Base-by-base conservation (phyloP, 2,329 filamentous ascomycete species). In the Ophiostoma triangulosporum region DNA sequence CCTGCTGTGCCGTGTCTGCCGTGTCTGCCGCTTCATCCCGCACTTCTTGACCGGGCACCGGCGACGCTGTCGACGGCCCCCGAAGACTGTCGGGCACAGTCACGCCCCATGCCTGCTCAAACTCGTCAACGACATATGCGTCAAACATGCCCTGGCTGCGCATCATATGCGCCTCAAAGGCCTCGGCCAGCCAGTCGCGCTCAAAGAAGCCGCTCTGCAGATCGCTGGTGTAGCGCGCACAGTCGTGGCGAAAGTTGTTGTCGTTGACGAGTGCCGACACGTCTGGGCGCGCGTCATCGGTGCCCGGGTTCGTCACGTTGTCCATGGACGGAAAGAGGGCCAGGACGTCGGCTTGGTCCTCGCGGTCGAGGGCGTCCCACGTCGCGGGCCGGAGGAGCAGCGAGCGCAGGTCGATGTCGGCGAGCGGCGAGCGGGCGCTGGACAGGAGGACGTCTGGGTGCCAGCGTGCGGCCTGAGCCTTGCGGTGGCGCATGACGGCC, bases 131-230 rank as follows among this genome's bases (percentile, higher is more conserved):
- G 29, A 76, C 63, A 51, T 69, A 72, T 3, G 70, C 69, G 55
- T 78, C 70, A 56, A 77, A 80, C 2, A 73, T 66, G 4, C 77
- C 77, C 1, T 65, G 61, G 50, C 65, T 67, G 53, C 76, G 72
- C 60, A 69, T 66, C 52, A 69, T 66, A 56, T 78, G 74, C 0
- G 77, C 77, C 4, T 62, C 62, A 67, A 73, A 78, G 1, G 77
- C 77, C 53, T 73, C 67, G 15, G 61, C 64, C 7, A 81, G 68
- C 77, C 77, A 80, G 14, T 69, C 68, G 1, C 70, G 68, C 57
- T 79, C 75, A 54, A 78, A 73, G 32, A 68, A 70, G 3, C 77
- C 77, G 33, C 66, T 63, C 5, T 62, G 57, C 17, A 80, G 63
- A 57, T 74, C 67, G 32, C 72, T 69, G 29, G 68, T 60, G 59